These are phyloP conservation scores for Oropetium thomaeum DNA, from an alignment of 176 grass and related monocot genomes.

Conservation along the genomic window DNA sequence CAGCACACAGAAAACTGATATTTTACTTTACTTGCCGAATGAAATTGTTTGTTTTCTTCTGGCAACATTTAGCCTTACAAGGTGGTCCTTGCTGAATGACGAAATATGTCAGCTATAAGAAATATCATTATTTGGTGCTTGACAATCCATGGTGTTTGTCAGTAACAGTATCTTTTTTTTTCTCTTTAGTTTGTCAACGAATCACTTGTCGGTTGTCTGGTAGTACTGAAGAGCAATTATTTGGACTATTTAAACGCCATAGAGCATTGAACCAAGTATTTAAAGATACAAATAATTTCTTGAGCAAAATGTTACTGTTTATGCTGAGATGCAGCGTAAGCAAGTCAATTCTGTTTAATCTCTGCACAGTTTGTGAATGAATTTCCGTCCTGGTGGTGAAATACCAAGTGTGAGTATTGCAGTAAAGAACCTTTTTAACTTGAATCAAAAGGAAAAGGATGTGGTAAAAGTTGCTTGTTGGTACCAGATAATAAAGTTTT, in stretches of 20 bases:
- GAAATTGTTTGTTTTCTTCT: neutral
- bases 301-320: neutral
- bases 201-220: slow-evolving; percentile 13
- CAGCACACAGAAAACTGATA: neutral
- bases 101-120: neutral
- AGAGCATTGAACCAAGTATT: neutral
- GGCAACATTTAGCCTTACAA: neutral
- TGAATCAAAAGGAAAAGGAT: neutral
- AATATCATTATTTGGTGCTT: neutral
- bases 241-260: neutral
- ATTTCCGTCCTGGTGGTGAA: neutral
- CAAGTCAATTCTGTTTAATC: no score
- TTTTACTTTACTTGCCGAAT: neutral
- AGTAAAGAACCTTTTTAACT: slow-evolving; percentile 15
- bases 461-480: neutral
- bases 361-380: neutral
- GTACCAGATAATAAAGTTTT: neutral
- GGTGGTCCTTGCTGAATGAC: neutral
- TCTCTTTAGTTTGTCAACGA: slow-evolving; percentile 1
- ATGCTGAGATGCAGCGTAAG: neutral
- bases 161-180: no score
- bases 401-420: slow-evolving; percentile 1
- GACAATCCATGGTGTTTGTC: neutral
- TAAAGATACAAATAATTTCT: neutral
- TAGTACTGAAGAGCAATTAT: neutral